Conservation (phyloP, 2,329 filamentous ascomycete genomes). For the Clarireedia homoeocarpa region DNA sequence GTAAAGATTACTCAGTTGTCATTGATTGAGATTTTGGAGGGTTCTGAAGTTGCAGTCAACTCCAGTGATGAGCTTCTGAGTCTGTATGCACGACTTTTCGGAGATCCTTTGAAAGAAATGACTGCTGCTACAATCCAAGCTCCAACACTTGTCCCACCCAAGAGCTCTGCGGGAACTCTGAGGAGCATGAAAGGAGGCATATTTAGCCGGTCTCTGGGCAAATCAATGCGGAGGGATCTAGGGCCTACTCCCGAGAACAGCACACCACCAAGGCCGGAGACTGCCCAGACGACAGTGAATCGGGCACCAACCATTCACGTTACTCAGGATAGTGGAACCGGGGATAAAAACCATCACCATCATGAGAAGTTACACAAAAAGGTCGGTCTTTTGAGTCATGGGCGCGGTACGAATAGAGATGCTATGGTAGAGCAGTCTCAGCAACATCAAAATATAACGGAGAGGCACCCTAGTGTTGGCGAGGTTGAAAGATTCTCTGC, state of each 20-base stretch:
- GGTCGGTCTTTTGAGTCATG: slow-evolving; percentile 29
- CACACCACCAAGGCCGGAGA: slow-evolving; percentile 27
- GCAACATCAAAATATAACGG: slow-evolving; percentile 34
- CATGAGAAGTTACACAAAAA: slow-evolving; percentile 32
- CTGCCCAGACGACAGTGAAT: slow-evolving; percentile 21
- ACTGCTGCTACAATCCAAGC: not conserved
- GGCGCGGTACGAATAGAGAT: slow-evolving; percentile 39
- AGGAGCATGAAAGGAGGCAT: slow-evolving; percentile 68
- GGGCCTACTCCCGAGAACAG: slow-evolving; percentile 27
- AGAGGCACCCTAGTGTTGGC: slow-evolving; percentile 26
- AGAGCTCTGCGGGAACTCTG: slow-evolving; percentile 62
- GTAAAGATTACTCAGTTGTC: slow-evolving; percentile 92
- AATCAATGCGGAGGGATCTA: slow-evolving; percentile 36
- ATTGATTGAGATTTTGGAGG: slow-evolving; percentile 75
- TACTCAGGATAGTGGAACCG: slow-evolving; percentile 52
- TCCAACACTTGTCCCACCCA: slow-evolving; percentile 39
- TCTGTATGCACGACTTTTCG: slow-evolving; percentile 76
- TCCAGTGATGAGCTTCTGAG: slow-evolving; percentile 77
- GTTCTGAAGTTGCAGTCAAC: slow-evolving; percentile 79
- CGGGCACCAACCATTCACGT: slow-evolving; percentile 65
- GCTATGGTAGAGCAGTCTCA: slow-evolving; percentile 36
- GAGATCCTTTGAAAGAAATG: slow-evolving; percentile 41
- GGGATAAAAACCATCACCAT: slow-evolving; percentile 28
- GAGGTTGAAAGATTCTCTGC: slow-evolving; percentile 47
- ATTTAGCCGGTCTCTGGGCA: slow-evolving; percentile 51